Percentiles rank a stretch among this genome's conserved stretches.
Conservation (phyloP, 345 rosid species). For the Turnera subulata region DNA sequence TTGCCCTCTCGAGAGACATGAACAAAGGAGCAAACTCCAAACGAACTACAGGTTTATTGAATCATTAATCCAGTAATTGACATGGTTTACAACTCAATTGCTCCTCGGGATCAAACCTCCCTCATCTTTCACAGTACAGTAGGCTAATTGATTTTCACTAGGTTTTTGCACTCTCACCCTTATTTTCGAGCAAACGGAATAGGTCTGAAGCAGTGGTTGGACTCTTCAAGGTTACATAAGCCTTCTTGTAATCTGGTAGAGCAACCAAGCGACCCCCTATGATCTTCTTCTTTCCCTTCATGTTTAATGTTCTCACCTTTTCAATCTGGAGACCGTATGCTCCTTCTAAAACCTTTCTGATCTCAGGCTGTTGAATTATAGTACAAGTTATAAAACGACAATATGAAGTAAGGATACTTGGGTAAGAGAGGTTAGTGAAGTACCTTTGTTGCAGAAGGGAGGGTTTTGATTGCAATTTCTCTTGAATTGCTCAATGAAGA, state of each 20-base stretch:
- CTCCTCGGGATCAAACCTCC: no score
- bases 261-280: conserved; percentile 14
- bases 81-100: no score
- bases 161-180: no score
- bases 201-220: no score
- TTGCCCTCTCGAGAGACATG: no score
- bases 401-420: background rate
- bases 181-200: no score
- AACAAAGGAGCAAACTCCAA: no score
- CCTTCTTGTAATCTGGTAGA: conserved; percentile 26
- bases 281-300: conserved; percentile 30
- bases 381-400: background rate
- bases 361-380: conserved; percentile 15
- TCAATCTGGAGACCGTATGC: conserved; percentile 19
- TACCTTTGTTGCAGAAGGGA: conserved; percentile 28
- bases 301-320: conserved; percentile 29
- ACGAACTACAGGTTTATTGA: no score
- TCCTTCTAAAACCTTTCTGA: conserved; percentile 17
- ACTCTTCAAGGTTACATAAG: conserved; percentile 21
- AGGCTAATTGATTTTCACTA: no score
- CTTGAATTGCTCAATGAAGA: conserved; percentile 13
- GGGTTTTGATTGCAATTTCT: conserved; percentile 26
- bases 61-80: no score
- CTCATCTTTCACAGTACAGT: no score
- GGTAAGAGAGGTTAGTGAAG: no score